These are phyloP conservation scores for Talaromyces atroroseus DNA, from an alignment of 2,329 filamentous ascomycete species.

Conservation along the genomic window DNA sequence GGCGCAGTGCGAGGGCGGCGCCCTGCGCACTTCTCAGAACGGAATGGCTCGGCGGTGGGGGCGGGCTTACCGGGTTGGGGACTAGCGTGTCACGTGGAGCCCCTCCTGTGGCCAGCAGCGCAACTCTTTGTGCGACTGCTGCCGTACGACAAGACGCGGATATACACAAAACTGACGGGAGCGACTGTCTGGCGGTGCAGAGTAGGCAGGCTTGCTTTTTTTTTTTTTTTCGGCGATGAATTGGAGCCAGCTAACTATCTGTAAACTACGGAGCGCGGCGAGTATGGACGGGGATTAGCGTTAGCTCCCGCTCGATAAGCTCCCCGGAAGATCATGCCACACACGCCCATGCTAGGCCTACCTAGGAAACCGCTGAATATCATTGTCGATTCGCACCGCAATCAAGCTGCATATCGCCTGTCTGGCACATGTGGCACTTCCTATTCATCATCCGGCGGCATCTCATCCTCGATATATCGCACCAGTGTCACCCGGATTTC, in stretches of 20 bases:
- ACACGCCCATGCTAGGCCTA: background rate
- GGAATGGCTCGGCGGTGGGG: slow-evolving; percentile 12
- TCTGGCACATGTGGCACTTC: background rate
- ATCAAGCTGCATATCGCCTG: no score
- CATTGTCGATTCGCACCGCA: no score
- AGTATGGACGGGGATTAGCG: background rate
- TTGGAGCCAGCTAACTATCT: no score
- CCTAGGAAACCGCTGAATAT: background rate
- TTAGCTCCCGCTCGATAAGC: slow-evolving; percentile 10
- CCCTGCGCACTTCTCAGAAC: slow-evolving; percentile 25
- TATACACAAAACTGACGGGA: no score
- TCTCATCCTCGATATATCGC: slow-evolving; percentile 93
- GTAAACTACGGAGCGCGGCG: background rate
- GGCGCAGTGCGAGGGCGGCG: no score
- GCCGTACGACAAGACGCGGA: no score
- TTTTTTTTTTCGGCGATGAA: no score
- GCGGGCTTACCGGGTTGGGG: slow-evolving; percentile 13
- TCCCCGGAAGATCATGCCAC: slow-evolving; percentile 8
- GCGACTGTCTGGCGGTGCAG: no score
- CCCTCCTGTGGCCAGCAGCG: slow-evolving; percentile 9
- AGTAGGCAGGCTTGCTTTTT: no score
- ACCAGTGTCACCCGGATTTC: slow-evolving; percentile 93
- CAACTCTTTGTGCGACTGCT: background rate
- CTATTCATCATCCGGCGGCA: slow-evolving; percentile 93
- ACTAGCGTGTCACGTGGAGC: slow-evolving; percentile 23